Conservation (phyloP, 2,329 filamentous ascomycete species). For the Onygenales sp. region DNA sequence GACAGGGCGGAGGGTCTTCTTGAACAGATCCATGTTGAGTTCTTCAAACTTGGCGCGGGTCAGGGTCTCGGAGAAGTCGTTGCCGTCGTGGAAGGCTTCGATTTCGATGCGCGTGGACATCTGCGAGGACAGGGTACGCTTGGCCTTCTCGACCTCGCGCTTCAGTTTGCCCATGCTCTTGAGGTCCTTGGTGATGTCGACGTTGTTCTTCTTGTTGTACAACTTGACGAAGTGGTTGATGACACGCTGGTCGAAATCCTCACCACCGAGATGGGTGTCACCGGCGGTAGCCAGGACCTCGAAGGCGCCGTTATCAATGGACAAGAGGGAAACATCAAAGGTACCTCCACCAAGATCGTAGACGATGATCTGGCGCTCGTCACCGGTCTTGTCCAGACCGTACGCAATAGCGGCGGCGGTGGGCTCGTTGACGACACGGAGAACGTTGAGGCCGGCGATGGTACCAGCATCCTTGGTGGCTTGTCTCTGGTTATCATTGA, state of each 20-base stretch:
- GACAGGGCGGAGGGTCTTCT: slow-evolving; percentile 97
- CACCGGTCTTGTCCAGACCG: slow-evolving; percentile 76
- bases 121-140: slow-evolving; percentile 92
- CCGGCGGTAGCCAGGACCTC: slow-evolving; percentile 90
- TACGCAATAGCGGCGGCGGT: slow-evolving; percentile 93
- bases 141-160: slow-evolving; percentile 98
- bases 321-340: slow-evolving; percentile 88
- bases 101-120: slow-evolving; percentile 93
- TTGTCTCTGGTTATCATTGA: slow-evolving; percentile 97
- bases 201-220: slow-evolving; percentile 97
- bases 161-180: slow-evolving; percentile 99
- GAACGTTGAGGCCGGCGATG: slow-evolving; percentile 88
- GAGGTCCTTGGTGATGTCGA: slow-evolving; percentile 85
- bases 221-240: slow-evolving; percentile 94
- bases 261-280: slow-evolving; percentile 96
- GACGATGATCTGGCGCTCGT: slow-evolving; percentile 81
- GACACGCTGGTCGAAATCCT: slow-evolving; percentile 97
- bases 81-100: slow-evolving; percentile 90
- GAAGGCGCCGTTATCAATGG: slow-evolving; percentile 85
- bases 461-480: slow-evolving; percentile 90
- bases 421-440: slow-evolving; percentile 94
- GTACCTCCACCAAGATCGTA: slow-evolving; percentile 93
- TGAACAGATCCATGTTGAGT: slow-evolving; percentile 97
- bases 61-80: slow-evolving; percentile 96
- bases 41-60: slow-evolving; percentile 99